Evolutionary conservation across 202 grass and related monocot genomes (phyloP).

Genomic region (Schoenoplectus tabernaemontani): DNA sequence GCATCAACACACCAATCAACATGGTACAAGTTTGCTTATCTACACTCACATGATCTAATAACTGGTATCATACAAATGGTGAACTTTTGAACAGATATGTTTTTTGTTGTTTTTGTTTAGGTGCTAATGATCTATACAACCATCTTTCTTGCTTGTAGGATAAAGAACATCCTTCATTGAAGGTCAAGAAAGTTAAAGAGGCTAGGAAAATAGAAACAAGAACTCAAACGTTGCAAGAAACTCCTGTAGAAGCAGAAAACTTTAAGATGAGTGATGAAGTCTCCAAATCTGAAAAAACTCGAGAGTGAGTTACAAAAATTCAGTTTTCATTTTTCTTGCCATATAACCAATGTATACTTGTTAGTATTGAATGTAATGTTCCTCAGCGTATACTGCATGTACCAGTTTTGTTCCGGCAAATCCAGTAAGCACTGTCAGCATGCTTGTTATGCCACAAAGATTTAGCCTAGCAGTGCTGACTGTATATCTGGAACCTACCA

Average conservation of each 20-base stretch:
- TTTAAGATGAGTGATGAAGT: constrained; percentile 21
- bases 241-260: constrained; percentile 16
- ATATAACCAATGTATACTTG: neutral
- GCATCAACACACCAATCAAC: neutral
- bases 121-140: constrained; percentile 16
- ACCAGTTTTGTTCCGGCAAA: constrained; percentile 14
- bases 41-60: no score
- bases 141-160: constrained; percentile 33
- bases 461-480: neutral
- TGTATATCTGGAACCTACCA: neutral
- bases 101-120: constrained; percentile 26
- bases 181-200: constrained; percentile 26
- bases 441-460: neutral
- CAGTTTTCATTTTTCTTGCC: neutral
- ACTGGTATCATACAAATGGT: no score
- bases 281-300: constrained; percentile 24
- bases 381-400: constrained; percentile 3
- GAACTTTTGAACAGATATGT: constrained; percentile 1
- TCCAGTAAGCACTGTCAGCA: neutral
- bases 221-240: constrained; percentile 20
- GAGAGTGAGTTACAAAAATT: constrained; percentile 38
- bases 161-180: constrained; percentile 21
- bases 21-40: neutral
- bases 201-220: constrained; percentile 13
- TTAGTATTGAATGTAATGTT: neutral